Conservation (phyloP, 202 grass and related monocot species). For the Elaeis oleifera region DNA sequence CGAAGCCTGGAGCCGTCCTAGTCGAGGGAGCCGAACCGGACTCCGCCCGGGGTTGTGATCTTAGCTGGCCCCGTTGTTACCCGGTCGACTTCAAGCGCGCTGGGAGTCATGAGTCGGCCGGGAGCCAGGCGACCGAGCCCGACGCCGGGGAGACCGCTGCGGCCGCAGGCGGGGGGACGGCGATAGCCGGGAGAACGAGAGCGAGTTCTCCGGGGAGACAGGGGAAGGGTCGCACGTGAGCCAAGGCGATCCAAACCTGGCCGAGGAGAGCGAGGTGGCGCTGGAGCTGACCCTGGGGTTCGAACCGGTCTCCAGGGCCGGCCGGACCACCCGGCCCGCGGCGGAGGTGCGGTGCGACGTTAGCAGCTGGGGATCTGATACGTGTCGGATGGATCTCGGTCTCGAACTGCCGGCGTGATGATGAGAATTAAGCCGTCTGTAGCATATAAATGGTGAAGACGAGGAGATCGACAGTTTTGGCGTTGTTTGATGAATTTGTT, state of each 20-base stretch:
- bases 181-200: constrained; percentile 2
- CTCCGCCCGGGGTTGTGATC: not conserved
- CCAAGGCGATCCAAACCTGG: not conserved
- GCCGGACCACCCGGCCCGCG: not conserved
- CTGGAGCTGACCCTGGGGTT: constrained; percentile 13
- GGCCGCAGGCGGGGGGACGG: not conserved
- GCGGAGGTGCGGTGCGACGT: not conserved
- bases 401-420: not conserved
- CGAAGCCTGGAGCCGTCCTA: not conserved
- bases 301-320: not conserved
- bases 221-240: constrained; percentile 12
- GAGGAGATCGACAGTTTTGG: no score
- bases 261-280: not conserved
- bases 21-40: not conserved
- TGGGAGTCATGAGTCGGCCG: constrained; percentile 1
- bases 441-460: no score
- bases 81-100: not conserved
- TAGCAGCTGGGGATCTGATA: not conserved
- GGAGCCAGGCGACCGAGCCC: not conserved
- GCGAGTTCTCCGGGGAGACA: constrained; percentile 10
- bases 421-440: not conserved
- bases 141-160: not conserved
- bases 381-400: not conserved
- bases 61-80: not conserved
- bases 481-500: no score